phyloP scores from a whole-genome alignment of 2,329 filamentous ascomycete genomes.

The Rhinocladiella similis region DNA sequence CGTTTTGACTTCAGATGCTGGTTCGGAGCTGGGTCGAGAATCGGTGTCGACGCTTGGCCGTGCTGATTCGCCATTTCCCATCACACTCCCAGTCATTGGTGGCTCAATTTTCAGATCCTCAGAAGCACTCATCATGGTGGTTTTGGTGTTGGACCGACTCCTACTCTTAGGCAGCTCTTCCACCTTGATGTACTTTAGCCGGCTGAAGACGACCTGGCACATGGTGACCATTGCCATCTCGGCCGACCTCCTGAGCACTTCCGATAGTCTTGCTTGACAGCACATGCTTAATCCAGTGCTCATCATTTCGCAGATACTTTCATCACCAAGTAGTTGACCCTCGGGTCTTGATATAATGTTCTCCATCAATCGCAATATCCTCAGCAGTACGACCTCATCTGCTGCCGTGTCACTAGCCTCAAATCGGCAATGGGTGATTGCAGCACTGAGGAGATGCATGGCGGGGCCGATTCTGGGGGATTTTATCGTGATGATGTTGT shows the following conservation, averaged over 20 bases:
- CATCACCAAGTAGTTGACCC: conserved; percentile 90
- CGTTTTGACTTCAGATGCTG: conserved; percentile 33
- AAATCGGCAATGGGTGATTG: conserved; percentile 96
- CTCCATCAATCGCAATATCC: conserved; percentile 97
- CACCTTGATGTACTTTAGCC: conserved; percentile 81
- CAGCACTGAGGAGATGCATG: conserved; percentile 91
- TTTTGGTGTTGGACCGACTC: conserved; percentile 27
- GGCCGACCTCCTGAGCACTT: conserved; percentile 83
- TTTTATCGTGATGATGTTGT: conserved; percentile 80
- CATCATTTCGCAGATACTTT: conserved; percentile 99
- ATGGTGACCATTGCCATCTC: conserved; percentile 96
- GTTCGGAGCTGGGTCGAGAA: conserved; percentile 9
- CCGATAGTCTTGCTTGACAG: conserved; percentile 87
- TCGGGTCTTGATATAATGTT: conserved; percentile 94
- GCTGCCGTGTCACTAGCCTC: conserved; percentile 93
- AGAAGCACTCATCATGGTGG: conserved; percentile 54
- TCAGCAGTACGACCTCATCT: conserved; percentile 90
- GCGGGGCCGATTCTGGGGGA: conserved; percentile 87
- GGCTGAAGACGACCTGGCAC: conserved; percentile 97
- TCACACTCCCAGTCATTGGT: conserved; percentile 50
- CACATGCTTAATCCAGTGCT: conserved; percentile 96
- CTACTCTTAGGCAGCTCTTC: conserved; percentile 58
- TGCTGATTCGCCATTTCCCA: conserved; percentile 47
- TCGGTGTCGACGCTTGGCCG: conserved; percentile 24
- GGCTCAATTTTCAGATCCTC: conserved; percentile 83